Conservation (phyloP, 2,329 filamentous ascomycete genomes). For the Hawksworthiomyces lignivorus region DNA sequence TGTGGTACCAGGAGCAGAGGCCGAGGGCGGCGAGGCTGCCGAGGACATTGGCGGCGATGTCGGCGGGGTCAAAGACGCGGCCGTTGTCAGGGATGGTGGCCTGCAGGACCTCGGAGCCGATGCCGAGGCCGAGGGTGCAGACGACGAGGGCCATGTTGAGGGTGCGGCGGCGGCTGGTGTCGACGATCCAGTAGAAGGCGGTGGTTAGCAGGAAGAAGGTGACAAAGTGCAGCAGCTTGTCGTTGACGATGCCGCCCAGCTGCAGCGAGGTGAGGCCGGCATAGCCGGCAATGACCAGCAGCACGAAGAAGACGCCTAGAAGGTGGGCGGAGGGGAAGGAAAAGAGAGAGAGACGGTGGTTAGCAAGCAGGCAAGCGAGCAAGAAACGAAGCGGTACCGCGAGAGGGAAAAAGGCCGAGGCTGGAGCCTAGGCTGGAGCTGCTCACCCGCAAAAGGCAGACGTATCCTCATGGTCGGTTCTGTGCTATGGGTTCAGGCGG, state of each 20-base stretch:
- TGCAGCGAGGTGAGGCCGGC: constrained; percentile 65
- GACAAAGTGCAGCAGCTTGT: constrained; percentile 80
- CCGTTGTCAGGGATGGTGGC: constrained; percentile 62
- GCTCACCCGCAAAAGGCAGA: constrained; percentile 77
- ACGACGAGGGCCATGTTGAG: constrained; percentile 75
- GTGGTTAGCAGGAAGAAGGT: constrained; percentile 87
- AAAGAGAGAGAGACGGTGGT: background rate
- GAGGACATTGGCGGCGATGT: constrained; percentile 80
- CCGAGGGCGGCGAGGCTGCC: constrained; percentile 67
- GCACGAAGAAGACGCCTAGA: constrained; percentile 58
- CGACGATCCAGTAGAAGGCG: constrained; percentile 93
- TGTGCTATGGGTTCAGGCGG: constrained; percentile 3
- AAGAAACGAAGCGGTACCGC: no score
- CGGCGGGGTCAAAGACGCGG: constrained; percentile 66
- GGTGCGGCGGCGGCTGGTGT: constrained; percentile 77
- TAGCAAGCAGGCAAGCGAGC: background rate
- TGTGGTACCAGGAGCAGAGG: constrained; percentile 85
- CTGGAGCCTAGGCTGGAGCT: no score
- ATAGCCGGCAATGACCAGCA: constrained; percentile 71
- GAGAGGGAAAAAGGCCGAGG: no score
- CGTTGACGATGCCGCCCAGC: constrained; percentile 57
- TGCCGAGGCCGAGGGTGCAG: constrained; percentile 63
- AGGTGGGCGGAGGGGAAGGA: background rate
- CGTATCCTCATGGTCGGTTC: constrained; percentile 66
- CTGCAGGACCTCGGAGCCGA: constrained; percentile 72